Conservation (phyloP, 495 filamentous ascomycete species). For the Podospora didyma region DNA sequence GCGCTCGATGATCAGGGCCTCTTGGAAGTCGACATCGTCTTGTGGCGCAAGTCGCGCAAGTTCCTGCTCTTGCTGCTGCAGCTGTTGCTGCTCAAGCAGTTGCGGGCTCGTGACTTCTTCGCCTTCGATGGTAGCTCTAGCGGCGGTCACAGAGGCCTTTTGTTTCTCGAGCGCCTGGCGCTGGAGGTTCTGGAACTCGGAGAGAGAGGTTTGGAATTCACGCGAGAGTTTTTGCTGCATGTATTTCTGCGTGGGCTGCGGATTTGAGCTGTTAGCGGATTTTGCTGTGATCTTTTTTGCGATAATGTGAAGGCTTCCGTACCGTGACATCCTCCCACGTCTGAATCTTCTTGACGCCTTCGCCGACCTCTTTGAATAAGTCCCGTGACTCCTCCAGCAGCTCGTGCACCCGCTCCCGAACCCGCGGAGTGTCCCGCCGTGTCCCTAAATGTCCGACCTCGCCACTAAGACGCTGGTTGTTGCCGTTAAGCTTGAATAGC, state of each 20-base stretch:
- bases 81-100: conserved; percentile 42
- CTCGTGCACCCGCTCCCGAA: conserved; percentile 84
- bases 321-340: conserved; percentile 91
- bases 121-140: conserved; percentile 60
- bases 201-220: conserved; percentile 81
- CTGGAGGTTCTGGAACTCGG: conserved; percentile 88
- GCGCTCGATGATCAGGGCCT: conserved; percentile 88
- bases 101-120: conserved; percentile 27
- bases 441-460: conserved; percentile 85
- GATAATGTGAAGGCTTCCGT: too few relatives aligned
- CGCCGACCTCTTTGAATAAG: conserved; percentile 88
- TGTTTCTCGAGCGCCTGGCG: conserved; percentile 87
- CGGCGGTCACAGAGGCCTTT: conserved; percentile 76
- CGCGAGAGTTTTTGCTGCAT: conserved; percentile 90
- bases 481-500: conserved; percentile 81
- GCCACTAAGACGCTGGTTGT: conserved; percentile 72
- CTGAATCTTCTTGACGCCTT: conserved; percentile 87
- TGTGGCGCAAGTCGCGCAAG: conserved; percentile 81
- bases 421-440: conserved; percentile 81
- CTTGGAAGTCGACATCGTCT: conserved; percentile 96
- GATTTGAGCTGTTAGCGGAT: neutral
- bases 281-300: too few relatives aligned
- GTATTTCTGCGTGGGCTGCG: conserved; percentile 78
- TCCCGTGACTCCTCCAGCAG: conserved; percentile 78
- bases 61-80: conserved; percentile 69